Evolutionary conservation across 371 early-diverging fungal genomes (phyloP).

Genomic region (Mucor mucedo): DNA sequence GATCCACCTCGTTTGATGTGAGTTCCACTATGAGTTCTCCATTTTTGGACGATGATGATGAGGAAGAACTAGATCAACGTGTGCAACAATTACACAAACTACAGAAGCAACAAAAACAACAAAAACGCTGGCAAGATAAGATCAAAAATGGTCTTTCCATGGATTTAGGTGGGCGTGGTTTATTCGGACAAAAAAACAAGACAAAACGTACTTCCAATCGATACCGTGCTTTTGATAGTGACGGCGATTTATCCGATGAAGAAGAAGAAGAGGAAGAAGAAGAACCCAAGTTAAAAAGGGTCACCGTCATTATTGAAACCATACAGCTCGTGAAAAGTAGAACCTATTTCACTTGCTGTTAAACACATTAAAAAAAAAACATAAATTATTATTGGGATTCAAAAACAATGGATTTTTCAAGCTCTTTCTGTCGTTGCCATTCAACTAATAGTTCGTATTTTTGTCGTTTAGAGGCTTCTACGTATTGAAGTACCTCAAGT

Average conservation of each 20-base stretch:
- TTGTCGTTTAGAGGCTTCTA: slow-evolving; percentile 48
- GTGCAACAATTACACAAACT: neutral
- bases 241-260: slow-evolving; percentile 24
- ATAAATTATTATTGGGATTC: slow-evolving; percentile 21
- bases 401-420: slow-evolving; percentile 54
- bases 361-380: neutral
- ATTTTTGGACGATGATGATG: slow-evolving; percentile 5
- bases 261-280: slow-evolving; percentile 5
- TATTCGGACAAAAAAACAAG: slow-evolving; percentile 22
- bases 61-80: slow-evolving; percentile 9
- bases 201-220: slow-evolving; percentile 12
- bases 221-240: slow-evolving; percentile 33
- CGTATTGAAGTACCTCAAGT: slow-evolving; percentile 44
- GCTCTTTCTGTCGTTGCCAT: slow-evolving; percentile 42
- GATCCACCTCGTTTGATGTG: slow-evolving; percentile 47
- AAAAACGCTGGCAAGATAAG: slow-evolving; percentile 22
- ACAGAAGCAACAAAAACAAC: neutral
- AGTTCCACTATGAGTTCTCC: slow-evolving; percentile 19
- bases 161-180: slow-evolving; percentile 18
- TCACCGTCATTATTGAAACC: slow-evolving; percentile 37
- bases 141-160: slow-evolving; percentile 22
- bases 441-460: slow-evolving; percentile 47
- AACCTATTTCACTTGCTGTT: slow-evolving; percentile 43
- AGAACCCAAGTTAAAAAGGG: slow-evolving; percentile 14
- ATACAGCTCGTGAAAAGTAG: slow-evolving; percentile 37